These are phyloP conservation scores for Dentiscutata heterogama DNA, from an alignment of 371 early-diverging fungal species.

Conservation along the genomic window DNA sequence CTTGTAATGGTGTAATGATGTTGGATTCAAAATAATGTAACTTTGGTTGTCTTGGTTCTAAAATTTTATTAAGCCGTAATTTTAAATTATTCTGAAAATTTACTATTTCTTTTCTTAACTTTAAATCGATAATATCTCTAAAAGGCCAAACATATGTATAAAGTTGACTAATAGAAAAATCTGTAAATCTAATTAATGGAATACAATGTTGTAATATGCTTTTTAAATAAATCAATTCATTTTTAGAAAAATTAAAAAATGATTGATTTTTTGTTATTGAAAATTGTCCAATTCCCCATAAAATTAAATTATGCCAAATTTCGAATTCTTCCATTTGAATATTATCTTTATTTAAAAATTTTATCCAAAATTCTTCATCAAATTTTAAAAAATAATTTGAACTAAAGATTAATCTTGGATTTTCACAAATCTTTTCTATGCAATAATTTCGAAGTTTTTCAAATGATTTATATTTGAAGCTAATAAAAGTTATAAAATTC, in stretches of 20 bases:
- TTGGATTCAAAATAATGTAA: background rate
- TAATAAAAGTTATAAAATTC: background rate
- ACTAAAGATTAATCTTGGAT: constrained; percentile 2
- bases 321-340: constrained; percentile 33
- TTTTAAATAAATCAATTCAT: background rate
- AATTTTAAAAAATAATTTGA: background rate
- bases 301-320: constrained; percentile 36
- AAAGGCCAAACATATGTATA: background rate
- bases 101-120: background rate
- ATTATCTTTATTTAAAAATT: constrained; percentile 1
- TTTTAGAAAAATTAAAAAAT: background rate
- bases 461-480: background rate
- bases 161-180: background rate
- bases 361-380: background rate
- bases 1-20: background rate
- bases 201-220: constrained; percentile 5
- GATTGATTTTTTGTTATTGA: background rate
- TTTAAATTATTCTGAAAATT: background rate
- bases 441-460: constrained; percentile 10
- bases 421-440: background rate
- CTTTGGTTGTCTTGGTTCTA: background rate
- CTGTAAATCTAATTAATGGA: constrained; percentile 30
- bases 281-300: constrained; percentile 13
- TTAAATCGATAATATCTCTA: background rate
- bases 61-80: no score